Evolutionary conservation across 768 basidiomycete species (phyloP), one percentile per base, ranked within the genome.

Genomic region (Xanthoconium purpureum): DNA sequence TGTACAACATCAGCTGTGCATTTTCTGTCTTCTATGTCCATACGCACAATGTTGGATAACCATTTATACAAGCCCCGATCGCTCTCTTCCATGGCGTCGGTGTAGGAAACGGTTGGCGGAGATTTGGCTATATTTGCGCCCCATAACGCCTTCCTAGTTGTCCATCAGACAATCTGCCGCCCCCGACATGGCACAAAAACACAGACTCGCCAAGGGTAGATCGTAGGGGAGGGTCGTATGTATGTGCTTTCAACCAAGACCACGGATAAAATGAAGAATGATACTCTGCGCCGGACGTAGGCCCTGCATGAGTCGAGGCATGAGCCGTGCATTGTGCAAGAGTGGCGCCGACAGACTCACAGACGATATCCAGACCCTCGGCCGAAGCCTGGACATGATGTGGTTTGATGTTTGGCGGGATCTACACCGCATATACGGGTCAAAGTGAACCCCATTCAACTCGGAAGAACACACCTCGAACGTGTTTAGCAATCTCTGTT

Each of bases 191-290:
- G 7, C 3, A 44, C 18, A 32, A 32, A 60, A 55, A 43, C 36
- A 74, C 79, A 61, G 55, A 87, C 87, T 84, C 84, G 35, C 69
- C 24, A 47, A 51, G 43, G 9, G 42, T 56, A 50, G 42, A 45
- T 28, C 12, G 45, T 46, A 39, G 79, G 3, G 81, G 77, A 10
- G 93, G 91, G 66, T 94, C 89, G 66, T 95, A 96, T 5, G 91
- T 85, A 58, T 92, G 84, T 58, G 73, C 68, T 64, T 79, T 78
- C 5, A 98, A 79, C 88, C 94, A 96, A 37, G 82, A 74, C 88
- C 92, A 93, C 0, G 95, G 93, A 65, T 91, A 98, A 48, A 87
- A 61, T 0, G 94, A 95, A n/a, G 79, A 71, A 67, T 98, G 95
- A 2, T 78, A 74, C 48, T 80, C 73, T 12, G 81, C 72, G 13